Conservation (phyloP, 2,329 filamentous ascomycete species). For the Dactylonectria macrodidyma region DNA sequence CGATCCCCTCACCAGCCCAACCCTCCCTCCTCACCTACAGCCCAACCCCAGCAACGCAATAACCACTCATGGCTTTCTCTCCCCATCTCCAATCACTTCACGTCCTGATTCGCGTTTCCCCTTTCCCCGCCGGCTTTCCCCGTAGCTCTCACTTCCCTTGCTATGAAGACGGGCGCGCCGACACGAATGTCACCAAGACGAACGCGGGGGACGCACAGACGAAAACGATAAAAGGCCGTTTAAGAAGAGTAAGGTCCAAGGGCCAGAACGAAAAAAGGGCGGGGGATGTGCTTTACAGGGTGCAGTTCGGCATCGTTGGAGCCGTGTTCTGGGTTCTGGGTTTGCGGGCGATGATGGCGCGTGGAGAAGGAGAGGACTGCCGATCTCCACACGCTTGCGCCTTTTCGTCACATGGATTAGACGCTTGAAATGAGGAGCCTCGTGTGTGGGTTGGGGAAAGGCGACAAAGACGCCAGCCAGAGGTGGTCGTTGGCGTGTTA, state of each 20-base stretch:
- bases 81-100: slow-evolving; percentile 16
- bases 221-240: not conserved
- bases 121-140: not conserved
- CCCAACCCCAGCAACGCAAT: not conserved
- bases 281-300: too few species aligned
- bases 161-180: too few species aligned
- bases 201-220: too few species aligned
- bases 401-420: not conserved
- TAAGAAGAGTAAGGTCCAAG: too few species aligned
- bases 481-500: not conserved
- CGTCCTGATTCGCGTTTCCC: not conserved
- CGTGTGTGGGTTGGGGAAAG: not conserved
- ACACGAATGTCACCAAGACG: not conserved
- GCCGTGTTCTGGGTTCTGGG: not conserved
- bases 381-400: not conserved
- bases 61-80: not conserved
- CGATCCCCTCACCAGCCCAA: slow-evolving; percentile 37
- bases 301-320: not conserved
- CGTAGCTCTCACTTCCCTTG: not conserved
- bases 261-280: too few species aligned
- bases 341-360: too few species aligned
- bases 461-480: not conserved
- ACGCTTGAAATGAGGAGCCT: not conserved
- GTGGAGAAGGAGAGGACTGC: not conserved
- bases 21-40: not conserved